Conservation (phyloP, 371 early-diverging fungal genomes). For the Umbelopsis sp. region DNA sequence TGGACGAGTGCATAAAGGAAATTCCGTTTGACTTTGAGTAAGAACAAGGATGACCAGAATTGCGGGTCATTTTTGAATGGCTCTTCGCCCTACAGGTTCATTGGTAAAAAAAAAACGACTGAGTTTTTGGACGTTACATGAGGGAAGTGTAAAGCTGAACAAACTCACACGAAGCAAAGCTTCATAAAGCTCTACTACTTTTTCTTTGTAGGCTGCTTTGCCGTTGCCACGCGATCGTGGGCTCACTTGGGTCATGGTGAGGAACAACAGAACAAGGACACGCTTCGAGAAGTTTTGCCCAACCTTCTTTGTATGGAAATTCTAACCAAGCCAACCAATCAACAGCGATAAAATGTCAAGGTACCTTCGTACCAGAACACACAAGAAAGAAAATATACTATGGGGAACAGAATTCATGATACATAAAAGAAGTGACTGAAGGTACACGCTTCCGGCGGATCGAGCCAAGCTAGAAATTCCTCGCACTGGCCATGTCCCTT, state of each 20-base stretch:
- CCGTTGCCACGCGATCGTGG: constrained; percentile 3
- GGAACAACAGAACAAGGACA: not conserved
- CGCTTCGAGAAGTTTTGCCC: not conserved
- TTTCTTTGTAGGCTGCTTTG: constrained; percentile 49
- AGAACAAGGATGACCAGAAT: constrained; percentile 57
- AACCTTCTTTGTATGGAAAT: not conserved
- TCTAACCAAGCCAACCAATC: not conserved
- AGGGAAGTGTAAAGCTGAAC: not conserved
- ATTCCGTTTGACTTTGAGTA: constrained; percentile 46
- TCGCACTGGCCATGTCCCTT: too few relatives aligned
- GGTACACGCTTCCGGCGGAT: too few relatives aligned
- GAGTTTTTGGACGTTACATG: too few relatives aligned
- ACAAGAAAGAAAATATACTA: too few relatives aligned
- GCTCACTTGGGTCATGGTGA: constrained; percentile 1
- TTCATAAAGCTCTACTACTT: constrained; percentile 58
- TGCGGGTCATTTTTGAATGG: constrained; percentile 37
- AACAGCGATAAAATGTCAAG: not conserved
- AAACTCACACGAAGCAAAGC: constrained; percentile 49
- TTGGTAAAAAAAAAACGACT: constrained; percentile 1
- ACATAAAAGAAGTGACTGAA: too few relatives aligned
- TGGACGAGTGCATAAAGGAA: constrained; percentile 41
- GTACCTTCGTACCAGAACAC: too few relatives aligned
- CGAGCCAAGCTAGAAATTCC: too few relatives aligned
- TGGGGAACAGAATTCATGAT: too few relatives aligned
- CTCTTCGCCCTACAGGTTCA: constrained; percentile 37